A percentile compares a stretch with the other conserved stretches of the same genome.
These are phyloP conservation scores for Populus pruinosa DNA, from an alignment of 345 rosid species.

Conservation along the genomic window DNA sequence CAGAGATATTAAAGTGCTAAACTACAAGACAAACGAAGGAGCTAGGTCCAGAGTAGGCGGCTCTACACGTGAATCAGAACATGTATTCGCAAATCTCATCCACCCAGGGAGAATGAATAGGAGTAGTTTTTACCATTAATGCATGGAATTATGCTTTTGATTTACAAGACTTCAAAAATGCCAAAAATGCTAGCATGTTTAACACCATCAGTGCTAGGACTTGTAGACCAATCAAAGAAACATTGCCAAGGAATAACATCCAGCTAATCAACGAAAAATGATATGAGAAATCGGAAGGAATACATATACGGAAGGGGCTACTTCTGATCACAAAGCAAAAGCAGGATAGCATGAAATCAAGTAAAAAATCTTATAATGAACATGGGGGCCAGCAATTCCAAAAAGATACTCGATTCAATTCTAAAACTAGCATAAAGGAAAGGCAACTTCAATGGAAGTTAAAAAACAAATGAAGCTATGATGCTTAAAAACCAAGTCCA, in stretches of 20 bases:
- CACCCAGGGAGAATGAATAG: conserved; percentile 9
- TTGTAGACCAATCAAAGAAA: neutral
- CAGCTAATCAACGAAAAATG: neutral
- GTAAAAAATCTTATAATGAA: neutral
- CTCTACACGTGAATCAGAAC: conserved; percentile 14
- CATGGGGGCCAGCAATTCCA: neutral
- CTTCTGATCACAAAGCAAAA: conserved; percentile 6
- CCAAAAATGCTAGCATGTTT: neutral
- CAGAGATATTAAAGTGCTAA: conserved; percentile 10
- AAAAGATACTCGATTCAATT: neutral
- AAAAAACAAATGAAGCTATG: neutral
- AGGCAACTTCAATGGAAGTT: neutral
- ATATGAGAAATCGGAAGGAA: neutral
- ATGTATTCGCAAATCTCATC: conserved; percentile 27
- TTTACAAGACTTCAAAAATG: conserved; percentile 5
- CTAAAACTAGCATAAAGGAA: neutral
- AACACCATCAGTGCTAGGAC: neutral
- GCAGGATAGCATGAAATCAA: neutral
- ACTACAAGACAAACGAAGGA: neutral
- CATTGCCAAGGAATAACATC: neutral
- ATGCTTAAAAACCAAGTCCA: neutral
- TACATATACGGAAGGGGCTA: neutral
- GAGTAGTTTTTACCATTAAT: conserved; percentile 11
- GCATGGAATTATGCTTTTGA: neutral
- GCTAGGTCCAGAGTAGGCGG: conserved; percentile 1